These are phyloP conservation scores for Rhinocladiella similis DNA, from an alignment of 2,329 filamentous ascomycete genomes.

Conservation along the genomic window DNA sequence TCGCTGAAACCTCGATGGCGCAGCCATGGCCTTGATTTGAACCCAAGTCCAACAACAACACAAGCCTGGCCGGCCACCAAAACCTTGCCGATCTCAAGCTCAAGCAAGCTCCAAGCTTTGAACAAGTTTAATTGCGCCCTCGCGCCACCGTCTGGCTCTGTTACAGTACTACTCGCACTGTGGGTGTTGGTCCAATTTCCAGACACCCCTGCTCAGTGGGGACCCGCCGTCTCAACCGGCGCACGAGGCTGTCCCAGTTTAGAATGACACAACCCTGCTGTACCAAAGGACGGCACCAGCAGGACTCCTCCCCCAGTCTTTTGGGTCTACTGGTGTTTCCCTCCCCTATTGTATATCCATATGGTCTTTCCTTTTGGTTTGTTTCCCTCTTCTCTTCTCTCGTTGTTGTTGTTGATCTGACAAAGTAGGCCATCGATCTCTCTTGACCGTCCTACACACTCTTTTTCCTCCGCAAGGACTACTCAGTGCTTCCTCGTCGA, in stretches of 20 bases:
- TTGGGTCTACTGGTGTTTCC: neutral
- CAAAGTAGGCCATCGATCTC: too few species aligned
- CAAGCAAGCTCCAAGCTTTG: neutral
- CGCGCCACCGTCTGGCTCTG: neutral
- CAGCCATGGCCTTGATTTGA: too few species aligned
- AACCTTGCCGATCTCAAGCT: neutral
- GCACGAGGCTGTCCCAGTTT: constrained; percentile 20
- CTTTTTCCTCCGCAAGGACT: neutral
- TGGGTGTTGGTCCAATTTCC: constrained; percentile 10
- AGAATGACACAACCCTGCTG: neutral
- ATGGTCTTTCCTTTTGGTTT: neutral
- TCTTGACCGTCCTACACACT: neutral
- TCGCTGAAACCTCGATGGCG: too few species aligned
- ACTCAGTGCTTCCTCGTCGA: constrained; percentile 10
- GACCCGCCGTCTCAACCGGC: constrained; percentile 5
- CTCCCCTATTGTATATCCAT: neutral
- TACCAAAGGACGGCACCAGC: too few species aligned
- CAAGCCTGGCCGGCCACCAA: too few species aligned
- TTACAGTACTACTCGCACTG: neutral
- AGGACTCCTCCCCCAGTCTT: too few species aligned
- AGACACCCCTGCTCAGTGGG: constrained; percentile 13
- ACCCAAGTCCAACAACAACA: too few species aligned
- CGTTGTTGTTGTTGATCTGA: neutral
- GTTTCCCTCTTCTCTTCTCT: neutral
- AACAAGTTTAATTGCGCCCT: neutral